Conservation (phyloP, 305 asterid species). For the Fraxinus greggii region DNA sequence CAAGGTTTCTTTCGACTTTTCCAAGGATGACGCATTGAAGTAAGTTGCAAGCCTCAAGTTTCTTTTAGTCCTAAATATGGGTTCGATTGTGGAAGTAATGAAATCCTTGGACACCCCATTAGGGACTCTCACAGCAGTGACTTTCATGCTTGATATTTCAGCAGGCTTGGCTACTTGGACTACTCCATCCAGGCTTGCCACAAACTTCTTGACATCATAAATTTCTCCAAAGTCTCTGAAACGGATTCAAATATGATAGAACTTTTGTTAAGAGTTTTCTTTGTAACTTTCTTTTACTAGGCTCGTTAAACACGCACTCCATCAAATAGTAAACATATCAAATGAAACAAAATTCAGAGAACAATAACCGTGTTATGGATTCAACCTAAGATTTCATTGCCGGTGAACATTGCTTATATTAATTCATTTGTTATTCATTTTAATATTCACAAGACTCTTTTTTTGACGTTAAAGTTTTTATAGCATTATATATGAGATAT, state of each 20-base stretch:
- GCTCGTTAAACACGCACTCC: not conserved
- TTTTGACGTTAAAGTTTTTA: not conserved
- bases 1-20: not conserved
- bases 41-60: constrained; percentile 45
- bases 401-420: not conserved
- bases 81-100: constrained; percentile 43
- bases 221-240: constrained; percentile 59
- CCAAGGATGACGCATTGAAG: constrained; percentile 28
- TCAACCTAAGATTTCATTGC: not conserved
- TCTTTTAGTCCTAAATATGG: constrained; percentile 37
- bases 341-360: not conserved
- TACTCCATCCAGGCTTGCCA: constrained; percentile 44
- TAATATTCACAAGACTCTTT: not conserved
- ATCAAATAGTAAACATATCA: not conserved
- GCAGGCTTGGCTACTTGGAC: constrained; percentile 29
- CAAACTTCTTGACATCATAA: constrained; percentile 49
- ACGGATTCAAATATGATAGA: not conserved
- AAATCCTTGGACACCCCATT: constrained; percentile 34
- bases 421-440: not conserved
- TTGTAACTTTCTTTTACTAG: not conserved
- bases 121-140: constrained; percentile 37
- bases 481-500: not conserved
- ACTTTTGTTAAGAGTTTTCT: not conserved
- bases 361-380: not conserved
- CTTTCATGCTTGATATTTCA: constrained; percentile 27